Evolutionary conservation across 2,329 filamentous ascomycete species (phyloP), one percentile per base, ranked within the genome.

Genomic region (Cucurbitaria berberidis): DNA sequence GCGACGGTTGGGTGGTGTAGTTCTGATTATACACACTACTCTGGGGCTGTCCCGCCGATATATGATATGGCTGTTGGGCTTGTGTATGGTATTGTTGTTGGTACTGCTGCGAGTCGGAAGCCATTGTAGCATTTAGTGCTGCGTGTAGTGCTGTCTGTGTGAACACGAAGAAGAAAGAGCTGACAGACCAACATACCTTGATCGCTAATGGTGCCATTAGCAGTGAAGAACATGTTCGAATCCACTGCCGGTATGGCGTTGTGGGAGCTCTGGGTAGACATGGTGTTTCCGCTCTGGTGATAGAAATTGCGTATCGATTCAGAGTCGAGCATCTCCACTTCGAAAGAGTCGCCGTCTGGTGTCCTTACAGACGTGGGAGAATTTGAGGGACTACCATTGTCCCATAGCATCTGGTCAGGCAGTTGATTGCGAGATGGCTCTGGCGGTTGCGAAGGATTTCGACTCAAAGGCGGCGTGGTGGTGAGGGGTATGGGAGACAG

Each of bases 361-460:
- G 72, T 75, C 55, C 54, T 68, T 18, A 72, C 66, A 53, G 70
- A 73, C 11, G 67, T 73, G 7, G 71, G 70, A 35, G 72, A 75
- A 43, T 68, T 62, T n/a, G 72, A 75, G 7, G 61, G 55, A 45
- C 70, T 74, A 44, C 58, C 65, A 63, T 70, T 63, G 48, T 72
- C 68, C 60, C 63, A 73, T 45, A 64, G 48, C 57, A 71, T 66
- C 39, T 68, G 62, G 30, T 74, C 70, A 18, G 67, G 68, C 15
- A 49, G 38, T 15, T 70, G 64, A n/a, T 69, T 66, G n/a, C 59
- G 64, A 16, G 54, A 48, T 11, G 59, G 59, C 26, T 69, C 64
- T 46, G 68, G 69, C 22, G 61, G 67, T 54, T 69, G 69, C 11
- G 72, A 74, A 21, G 60, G 55, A 45, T 69, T 56, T 46, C 69